Percentiles rank a stretch among this genome's conserved stretches.
phyloP scores from a whole-genome alignment of 2,329 filamentous ascomycete species.

The Colletotrichum siamense region DNA sequence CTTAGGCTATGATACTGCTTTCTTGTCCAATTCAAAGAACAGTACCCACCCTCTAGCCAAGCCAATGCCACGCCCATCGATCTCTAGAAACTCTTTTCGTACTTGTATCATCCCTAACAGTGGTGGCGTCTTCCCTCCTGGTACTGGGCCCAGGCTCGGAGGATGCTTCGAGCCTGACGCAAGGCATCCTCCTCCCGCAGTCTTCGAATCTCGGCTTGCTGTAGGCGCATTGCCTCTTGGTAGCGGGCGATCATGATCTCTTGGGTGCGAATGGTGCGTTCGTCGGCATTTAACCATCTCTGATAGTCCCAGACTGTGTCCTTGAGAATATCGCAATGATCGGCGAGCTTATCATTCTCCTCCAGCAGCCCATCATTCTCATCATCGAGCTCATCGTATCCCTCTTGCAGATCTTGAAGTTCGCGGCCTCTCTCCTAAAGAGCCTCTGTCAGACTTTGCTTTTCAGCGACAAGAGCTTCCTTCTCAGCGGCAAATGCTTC shows the following conservation, averaged over 20 bases:
- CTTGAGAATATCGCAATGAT: background rate
- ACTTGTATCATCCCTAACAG: no score
- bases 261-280: background rate
- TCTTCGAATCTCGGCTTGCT: background rate
- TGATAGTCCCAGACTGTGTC: background rate
- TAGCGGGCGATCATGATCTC: background rate
- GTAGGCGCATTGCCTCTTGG: background rate
- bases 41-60: background rate
- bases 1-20: background rate
- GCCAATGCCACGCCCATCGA: no score
- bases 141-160: background rate
- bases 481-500: no score
- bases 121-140: background rate
- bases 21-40: background rate
- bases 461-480: background rate
- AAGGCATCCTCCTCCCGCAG: background rate
- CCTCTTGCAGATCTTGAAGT: background rate
- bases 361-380: background rate
- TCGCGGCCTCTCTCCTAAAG: background rate
- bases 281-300: background rate
- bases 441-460: background rate
- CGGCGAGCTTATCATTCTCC: background rate
- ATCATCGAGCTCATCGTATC: rapidly evolving
- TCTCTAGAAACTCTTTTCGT: no score
- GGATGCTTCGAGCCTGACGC: background rate